A percentile compares a stretch with the other conserved stretches of the same genome.
phyloP scores from a whole-genome alignment of 2,329 filamentous ascomycete genomes.

The Phyllosticta paracitricarpa region DNA sequence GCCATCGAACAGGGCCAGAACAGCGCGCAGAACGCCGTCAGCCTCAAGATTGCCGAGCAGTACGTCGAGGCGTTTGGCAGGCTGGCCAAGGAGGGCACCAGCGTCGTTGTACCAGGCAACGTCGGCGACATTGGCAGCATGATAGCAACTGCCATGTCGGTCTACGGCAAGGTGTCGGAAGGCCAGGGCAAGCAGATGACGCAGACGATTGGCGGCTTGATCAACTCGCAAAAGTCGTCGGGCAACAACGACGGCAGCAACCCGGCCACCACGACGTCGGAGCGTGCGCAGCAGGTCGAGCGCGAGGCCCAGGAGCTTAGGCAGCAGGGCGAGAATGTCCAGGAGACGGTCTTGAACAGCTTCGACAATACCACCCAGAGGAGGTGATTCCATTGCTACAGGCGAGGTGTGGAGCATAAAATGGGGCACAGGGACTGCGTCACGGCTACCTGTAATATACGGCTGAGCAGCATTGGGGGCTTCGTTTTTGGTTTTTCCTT shows the following conservation, averaged over 20 bases:
- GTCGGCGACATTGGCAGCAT: conserved; percentile 92
- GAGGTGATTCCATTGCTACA: background rate
- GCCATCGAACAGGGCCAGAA: conserved; percentile 64
- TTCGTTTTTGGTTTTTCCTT: background rate
- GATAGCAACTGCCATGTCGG: conserved; percentile 91
- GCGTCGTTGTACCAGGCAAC: conserved; percentile 91
- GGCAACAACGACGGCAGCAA: background rate
- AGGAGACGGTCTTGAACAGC: conserved; percentile 10
- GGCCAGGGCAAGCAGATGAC: conserved; percentile 62
- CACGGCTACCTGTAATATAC: background rate
- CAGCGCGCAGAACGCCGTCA: conserved; percentile 73
- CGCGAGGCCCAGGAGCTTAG: conserved; percentile 7
- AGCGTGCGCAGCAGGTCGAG: conserved; percentile 8
- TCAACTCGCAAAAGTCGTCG: background rate
- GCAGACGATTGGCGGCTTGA: conserved; percentile 21
- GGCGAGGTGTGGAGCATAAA: background rate
- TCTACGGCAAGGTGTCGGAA: conserved; percentile 87
- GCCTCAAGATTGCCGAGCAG: conserved; percentile 86
- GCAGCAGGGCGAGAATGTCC: conserved; percentile 11
- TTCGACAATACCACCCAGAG: conserved; percentile 11
- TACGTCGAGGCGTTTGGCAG: conserved; percentile 93
- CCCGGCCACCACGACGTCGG: background rate
- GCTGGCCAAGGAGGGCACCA: conserved; percentile 89
- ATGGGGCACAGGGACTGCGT: background rate
- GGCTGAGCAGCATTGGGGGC: background rate